A percentile compares a stretch with the other conserved stretches of the same genome.
phyloP scores from a whole-genome alignment of 2,329 filamentous ascomycete species.

The Colletotrichum liriopes region DNA sequence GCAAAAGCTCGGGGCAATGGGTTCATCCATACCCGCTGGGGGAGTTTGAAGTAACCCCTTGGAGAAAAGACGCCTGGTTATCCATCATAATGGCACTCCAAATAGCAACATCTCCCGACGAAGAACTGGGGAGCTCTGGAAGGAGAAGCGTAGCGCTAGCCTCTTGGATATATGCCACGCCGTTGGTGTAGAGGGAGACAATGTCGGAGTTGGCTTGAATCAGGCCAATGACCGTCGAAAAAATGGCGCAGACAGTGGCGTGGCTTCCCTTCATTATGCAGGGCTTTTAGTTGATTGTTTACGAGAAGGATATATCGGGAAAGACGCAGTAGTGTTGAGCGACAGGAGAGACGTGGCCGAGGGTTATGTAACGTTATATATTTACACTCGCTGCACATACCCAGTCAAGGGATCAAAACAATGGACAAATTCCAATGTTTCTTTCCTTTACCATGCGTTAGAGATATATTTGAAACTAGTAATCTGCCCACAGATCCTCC shows the following conservation, averaged over 20 bases:
- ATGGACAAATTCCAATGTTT: no score
- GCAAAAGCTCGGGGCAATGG: fast-evolving
- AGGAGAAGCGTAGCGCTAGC: slow-evolving; percentile 23
- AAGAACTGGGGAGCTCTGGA: slow-evolving; percentile 12
- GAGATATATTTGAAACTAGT: no score
- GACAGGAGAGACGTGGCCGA: no score
- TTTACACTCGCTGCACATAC: no score
- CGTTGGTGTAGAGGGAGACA: slow-evolving; percentile 20
- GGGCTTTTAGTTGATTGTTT: no score
- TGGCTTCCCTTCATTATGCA: slow-evolving; percentile 57
- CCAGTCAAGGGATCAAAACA: no score
- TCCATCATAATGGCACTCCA: slow-evolving; percentile 36
- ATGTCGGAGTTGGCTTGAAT: slow-evolving; percentile 15
- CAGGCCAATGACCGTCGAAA: slow-evolving; percentile 57
- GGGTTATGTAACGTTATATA: no score
- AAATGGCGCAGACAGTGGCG: slow-evolving; percentile 56
- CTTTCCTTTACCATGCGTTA: no score
- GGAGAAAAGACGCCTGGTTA: slow-evolving; percentile 22
- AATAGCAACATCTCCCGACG: slow-evolving; percentile 24
- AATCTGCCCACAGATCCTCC: no score
- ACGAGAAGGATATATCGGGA: no score
- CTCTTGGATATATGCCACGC: slow-evolving; percentile 22
- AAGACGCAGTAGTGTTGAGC: no score
- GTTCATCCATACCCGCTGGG: slow-evolving; percentile 13
- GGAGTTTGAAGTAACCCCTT: slow-evolving; percentile 28